Evolutionary conservation across 1,139 yeast genomes (phyloP).

Genomic region (Candida sanyaensis): DNA sequence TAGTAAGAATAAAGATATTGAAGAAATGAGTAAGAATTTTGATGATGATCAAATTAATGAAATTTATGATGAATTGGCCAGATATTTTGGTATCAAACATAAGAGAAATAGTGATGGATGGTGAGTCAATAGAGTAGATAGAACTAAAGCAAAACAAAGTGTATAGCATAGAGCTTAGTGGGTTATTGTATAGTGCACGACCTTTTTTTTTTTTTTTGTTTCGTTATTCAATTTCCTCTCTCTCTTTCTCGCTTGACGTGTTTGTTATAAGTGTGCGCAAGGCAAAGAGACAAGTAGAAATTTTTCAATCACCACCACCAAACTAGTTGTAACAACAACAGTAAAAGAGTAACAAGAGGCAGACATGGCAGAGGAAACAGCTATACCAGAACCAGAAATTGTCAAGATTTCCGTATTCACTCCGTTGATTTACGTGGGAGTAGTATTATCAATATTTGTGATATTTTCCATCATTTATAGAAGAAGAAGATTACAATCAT

Average conservation of each 20-base stretch:
- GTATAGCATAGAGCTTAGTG: too few relatives aligned
- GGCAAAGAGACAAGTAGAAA: not conserved
- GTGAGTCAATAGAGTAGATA: conserved; percentile 29
- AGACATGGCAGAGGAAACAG: conserved; percentile 16
- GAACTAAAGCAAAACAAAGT: too few relatives aligned
- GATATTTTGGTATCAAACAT: conserved; percentile 63
- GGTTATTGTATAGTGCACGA: not conserved
- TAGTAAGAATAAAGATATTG: conserved; percentile 28
- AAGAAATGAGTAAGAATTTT: conserved; percentile 37
- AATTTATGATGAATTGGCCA: conserved; percentile 63
- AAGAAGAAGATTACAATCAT: conserved; percentile 53
- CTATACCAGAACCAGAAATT: conserved; percentile 13
- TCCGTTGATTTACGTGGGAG: conserved; percentile 77
- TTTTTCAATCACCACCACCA: not conserved
- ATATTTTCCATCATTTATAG: conserved; percentile 77
- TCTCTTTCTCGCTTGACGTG: conserved; percentile 3
- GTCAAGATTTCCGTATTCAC: conserved; percentile 74
- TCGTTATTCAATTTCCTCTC: too few relatives aligned
- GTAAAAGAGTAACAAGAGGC: not conserved
- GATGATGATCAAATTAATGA: conserved; percentile 40
- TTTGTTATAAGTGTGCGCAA: not conserved
- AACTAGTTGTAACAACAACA: not conserved
- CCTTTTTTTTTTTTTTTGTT: not conserved
- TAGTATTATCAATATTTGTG: conserved; percentile 68
- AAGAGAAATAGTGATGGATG: conserved; percentile 56